Evolutionary conservation across 192 early-diverging fungal genomes (phyloP), one percentile per base, ranked within the genome.

Genomic region (Linnemannia elongata): DNA sequence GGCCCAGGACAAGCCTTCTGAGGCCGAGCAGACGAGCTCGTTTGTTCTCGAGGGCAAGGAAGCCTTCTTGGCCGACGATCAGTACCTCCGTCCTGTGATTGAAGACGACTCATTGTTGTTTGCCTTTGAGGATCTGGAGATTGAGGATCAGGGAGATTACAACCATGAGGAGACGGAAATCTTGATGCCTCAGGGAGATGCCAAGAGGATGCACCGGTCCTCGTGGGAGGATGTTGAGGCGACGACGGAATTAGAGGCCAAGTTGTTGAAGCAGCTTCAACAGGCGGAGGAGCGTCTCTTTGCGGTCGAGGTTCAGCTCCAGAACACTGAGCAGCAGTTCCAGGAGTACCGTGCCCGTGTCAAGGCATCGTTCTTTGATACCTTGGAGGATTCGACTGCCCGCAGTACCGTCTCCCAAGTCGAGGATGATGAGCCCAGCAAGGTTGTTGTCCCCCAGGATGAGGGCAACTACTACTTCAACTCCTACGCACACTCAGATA

Each of bases 401-500:
- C 72, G 78, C 69, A 87, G 85, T 39, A 76, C 74, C 2, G 71
- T 69, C 60, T 76, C 75, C 0, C 80, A 75, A 30, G 22, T 39
- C 10, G 42, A 38, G 2, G 76, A 74, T 5, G 41, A 41, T 6
- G 80, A 76, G 41, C 55, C 49, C 20, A 71, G 35, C 30, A 63
- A 52, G 52, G 76, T 78, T 71, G 60, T 77, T 12, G 82, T 83
- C 17, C 81, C 82, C 13, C 71, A 74, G 71, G 87, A 88, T 60
- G 82, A 88, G 72, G 78, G 78, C 47, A 88, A 97, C 90, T 99
- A 99, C 89, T 99, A 99, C 94, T 99, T 99, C 94, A 97, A 99
- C 92, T 99, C 97, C 57, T 99, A 99, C 92, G 96, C 98, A 30
- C 96, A 97, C 92, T 98, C 96, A 87, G 96, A 96, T 94, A 90